These are phyloP conservation scores for Sarcodon aspratus DNA, from an alignment of 768 basidiomycete genomes.

Conservation along the genomic window DNA sequence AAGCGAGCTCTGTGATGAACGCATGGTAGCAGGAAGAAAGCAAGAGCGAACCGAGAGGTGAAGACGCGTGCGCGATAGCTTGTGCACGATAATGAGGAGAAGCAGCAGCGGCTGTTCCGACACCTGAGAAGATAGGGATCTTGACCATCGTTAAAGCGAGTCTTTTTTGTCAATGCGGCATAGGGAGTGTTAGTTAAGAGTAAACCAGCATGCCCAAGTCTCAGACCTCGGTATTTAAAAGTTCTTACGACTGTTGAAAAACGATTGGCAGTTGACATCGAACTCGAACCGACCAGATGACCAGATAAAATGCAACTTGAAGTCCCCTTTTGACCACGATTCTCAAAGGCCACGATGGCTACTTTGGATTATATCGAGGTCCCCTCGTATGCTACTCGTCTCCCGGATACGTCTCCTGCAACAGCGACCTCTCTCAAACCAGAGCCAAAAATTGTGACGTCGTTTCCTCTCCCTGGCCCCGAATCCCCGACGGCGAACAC, in stretches of 20 bases:
- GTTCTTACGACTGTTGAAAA: no score
- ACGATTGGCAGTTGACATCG: no score
- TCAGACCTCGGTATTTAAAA: no score
- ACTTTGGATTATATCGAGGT: constrained; percentile 38
- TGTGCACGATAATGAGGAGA: neutral
- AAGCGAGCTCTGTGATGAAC: neutral
- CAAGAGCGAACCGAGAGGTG: neutral
- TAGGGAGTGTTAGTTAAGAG: neutral
- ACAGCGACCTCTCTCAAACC: constrained; percentile 10
- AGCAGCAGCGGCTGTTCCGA: neutral
- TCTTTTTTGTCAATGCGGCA: neutral
- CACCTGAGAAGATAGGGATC: neutral
- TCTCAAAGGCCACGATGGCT: constrained; percentile 22
- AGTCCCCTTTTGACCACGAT: neutral
- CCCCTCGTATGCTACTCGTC: constrained; percentile 25
- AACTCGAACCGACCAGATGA: neutral
- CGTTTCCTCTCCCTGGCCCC: constrained; percentile 13
- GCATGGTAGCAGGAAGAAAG: constrained; percentile 2
- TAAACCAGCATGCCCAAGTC: neutral
- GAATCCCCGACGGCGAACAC: constrained; percentile 17
- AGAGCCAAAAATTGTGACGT: constrained; percentile 13
- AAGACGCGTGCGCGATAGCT: neutral
- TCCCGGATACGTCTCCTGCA: constrained; percentile 12
- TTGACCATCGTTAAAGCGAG: neutral
- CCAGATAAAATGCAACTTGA: neutral